Evolutionary conservation across 139 green algal species (phyloP).

Genomic region (Monoraphidium neglectum): DNA sequence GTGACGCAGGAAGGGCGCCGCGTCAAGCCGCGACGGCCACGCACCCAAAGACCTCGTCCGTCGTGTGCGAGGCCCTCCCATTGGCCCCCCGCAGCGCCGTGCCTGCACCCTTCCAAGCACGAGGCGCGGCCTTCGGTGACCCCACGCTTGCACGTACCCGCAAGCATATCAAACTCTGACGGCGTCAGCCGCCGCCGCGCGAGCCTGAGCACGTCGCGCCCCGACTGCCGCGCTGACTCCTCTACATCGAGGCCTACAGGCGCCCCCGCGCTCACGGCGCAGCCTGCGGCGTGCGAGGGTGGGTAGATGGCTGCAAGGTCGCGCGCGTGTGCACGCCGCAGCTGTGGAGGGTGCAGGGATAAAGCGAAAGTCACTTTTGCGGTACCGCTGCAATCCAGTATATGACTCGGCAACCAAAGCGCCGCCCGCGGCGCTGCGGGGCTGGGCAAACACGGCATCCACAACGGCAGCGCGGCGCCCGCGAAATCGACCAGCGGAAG

Average conservation of each 20-base stretch:
- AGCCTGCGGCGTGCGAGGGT: conserved; percentile 21
- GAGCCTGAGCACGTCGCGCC: conserved; percentile 50
- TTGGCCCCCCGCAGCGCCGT: too few species aligned
- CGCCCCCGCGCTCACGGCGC: conserved; percentile 27
- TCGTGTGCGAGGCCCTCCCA: too few species aligned
- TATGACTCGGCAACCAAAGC: not conserved
- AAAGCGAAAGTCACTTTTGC: not conserved
- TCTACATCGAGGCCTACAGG: conserved; percentile 76
- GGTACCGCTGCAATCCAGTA: not conserved
- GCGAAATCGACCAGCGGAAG: too few species aligned
- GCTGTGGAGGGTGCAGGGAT: not conserved
- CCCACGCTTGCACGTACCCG: too few species aligned
- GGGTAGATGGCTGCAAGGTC: too few species aligned
- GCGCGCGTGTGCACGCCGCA: not conserved
- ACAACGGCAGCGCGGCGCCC: too few species aligned
- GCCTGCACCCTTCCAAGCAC: not conserved
- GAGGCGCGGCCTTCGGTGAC: too few species aligned
- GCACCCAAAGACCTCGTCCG: not conserved
- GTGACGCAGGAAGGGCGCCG: not conserved
- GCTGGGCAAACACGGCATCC: too few species aligned
- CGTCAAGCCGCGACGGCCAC: not conserved
- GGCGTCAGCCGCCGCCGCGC: conserved; percentile 53
- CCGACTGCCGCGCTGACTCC: conserved; percentile 18
- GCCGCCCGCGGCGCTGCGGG: too few species aligned
- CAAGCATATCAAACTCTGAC: conserved; percentile 42